Base-by-base conservation (phyloP, 495 filamentous ascomycete genomes). In the Penicillium ucsense region DNA sequence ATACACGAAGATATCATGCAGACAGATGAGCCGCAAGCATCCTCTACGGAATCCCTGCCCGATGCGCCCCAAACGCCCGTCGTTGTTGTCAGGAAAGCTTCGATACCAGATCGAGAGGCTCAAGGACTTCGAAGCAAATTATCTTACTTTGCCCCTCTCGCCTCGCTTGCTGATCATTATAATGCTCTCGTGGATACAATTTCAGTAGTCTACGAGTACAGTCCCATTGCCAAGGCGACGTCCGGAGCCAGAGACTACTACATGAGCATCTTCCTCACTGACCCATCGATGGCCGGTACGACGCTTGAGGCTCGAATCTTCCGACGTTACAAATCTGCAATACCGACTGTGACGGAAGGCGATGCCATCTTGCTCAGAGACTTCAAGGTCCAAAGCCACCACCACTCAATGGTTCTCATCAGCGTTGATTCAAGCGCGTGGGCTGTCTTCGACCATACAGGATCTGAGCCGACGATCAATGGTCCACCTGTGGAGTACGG, bases 321-420 rank as follows among this genome's bases (percentile, higher is more conserved):
- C 62, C 78, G 88, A 4, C 83, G 87, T 1, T 80, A 83, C 57
- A 83, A 82, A 53, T 75, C 77, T 8, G 77, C 80, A 1, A 68
- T 97, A 3, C 92, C 92, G 0, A 57, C 73, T 4, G 70, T 88
- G 28, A 67, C 71, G 3, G 73, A 75, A 10, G 92, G 92, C 6
- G 84, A 92, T 52, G 80, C 82, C 3, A 71, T 95, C 20, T 62
- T 98, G 35, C 73, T 98, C 8, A 76, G 84, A 5, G 73, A 81
- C 36, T 89, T 96, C 55, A 76, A 74, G 45, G 86, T 94, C 9
- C 60, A 70, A 46, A 75, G 62, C 50, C 66, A 68, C 44, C 57
- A 75, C 31, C 65, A 64, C 50, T 62, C 62, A 5, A 54, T 75
- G 34, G 66, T 66, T 29, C 68, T 79, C 5, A 58, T 77, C 33